Evolutionary conservation across 2,329 filamentous ascomycete species (phyloP).

Genomic region (Beauveria bassiana): DNA sequence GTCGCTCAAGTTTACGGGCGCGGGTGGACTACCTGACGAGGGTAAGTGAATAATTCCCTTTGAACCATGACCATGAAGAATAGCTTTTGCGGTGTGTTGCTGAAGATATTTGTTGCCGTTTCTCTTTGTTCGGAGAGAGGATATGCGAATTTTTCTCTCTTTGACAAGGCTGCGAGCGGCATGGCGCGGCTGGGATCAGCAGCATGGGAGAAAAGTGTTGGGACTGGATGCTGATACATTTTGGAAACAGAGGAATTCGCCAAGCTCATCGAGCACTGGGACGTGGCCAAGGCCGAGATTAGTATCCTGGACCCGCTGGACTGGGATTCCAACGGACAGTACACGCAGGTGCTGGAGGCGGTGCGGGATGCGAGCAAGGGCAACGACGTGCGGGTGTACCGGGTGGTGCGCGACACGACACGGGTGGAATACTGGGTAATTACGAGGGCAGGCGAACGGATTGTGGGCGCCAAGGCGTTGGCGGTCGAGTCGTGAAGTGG

Average conservation of each 20-base stretch:
- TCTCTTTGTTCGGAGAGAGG: no score
- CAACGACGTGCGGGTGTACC: conserved; percentile 67
- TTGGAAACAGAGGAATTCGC: conserved; percentile 56
- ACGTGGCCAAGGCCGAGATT: conserved; percentile 47
- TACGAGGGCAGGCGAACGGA: conserved; percentile 49
- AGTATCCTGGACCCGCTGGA: conserved; percentile 59
- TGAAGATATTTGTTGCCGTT: no score
- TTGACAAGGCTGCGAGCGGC: no score
- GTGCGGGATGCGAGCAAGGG: conserved; percentile 57
- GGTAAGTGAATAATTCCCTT: conserved; percentile 35
- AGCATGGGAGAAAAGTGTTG: no score
- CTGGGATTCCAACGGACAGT: conserved; percentile 68
- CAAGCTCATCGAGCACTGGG: conserved; percentile 52
- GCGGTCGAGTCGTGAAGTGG: conserved; percentile 51
- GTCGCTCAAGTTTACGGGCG: conserved; percentile 51
- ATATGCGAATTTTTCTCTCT: neutral
- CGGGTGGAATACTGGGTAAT: conserved; percentile 77
- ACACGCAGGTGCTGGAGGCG: conserved; percentile 60
- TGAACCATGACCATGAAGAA: neutral
- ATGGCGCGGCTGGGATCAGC: no score
- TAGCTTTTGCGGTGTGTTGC: no score
- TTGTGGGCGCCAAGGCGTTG: conserved; percentile 74
- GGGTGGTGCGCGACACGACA: conserved; percentile 53
- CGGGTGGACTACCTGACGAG: conserved; percentile 50
- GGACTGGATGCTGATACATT: neutral